Evolutionary conservation across 129 eudicot species (phyloP), one percentile per base, ranked within the genome.

Genomic region (Flaveria sonorensis): DNA sequence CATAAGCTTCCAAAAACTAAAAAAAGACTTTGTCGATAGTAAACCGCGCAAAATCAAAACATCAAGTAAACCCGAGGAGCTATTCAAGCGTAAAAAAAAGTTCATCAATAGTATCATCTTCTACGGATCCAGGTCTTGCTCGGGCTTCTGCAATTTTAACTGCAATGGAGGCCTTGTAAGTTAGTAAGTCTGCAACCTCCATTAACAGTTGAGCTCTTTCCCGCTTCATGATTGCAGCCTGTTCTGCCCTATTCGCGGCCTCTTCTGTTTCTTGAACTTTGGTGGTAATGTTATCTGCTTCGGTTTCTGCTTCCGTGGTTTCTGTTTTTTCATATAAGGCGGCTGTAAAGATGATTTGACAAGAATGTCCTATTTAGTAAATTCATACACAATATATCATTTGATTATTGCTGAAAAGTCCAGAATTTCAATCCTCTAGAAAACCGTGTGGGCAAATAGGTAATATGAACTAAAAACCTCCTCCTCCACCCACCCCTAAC

Each of bases 151-250:
- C 90, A 40, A 95, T 88, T 70, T 85, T 56, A 10, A 88, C 83
- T 15, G 97, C 96, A 88, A 89, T 86, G 4, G 83, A 26, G 30
- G 99, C 99, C 77, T 86, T 88, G 81, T 91, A 95, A 74, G 90
- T 71, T 39, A 89, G 92, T 62, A 88, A 68, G 70, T 95, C 99
- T 1, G 99, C 97, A 55, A 74, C 75, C 77, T 91, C 91, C 92
- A 88, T 85, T 18, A 91, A 88, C 81, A 60, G 26, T 73, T 95
- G 99, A 30, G 97, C 99, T 78, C 83, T 81, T 65, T 83, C 82
- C 20, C 99, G 89, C 85, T 91, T 95, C 48, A 4, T 52, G 26
- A 86, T 50, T 51, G 99, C 99, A 40, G 76, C 48, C 11, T 48
- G 81, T 51, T 86, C 88, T 1, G 88, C 85, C 79, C 76, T 84